These are phyloP conservation scores for Phenoliferia sp. DNA, from an alignment of 1,284 basidiomycete species.

Conservation along the genomic window DNA sequence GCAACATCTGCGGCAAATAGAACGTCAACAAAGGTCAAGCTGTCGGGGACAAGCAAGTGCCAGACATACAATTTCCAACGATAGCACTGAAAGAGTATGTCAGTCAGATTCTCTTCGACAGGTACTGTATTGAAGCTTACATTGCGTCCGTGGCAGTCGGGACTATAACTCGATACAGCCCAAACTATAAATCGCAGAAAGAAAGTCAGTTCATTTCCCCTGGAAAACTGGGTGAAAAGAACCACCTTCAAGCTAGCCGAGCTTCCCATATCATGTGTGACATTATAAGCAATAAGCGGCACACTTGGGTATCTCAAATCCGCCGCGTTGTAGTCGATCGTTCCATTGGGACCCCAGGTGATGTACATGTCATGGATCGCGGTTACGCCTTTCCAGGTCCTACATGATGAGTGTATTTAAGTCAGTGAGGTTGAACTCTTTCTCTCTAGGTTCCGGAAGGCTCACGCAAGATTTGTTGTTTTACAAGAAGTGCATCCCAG, in stretches of 20 bases:
- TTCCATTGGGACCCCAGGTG: slow-evolving; percentile 18
- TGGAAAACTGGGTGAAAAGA: no score
- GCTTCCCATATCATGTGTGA: slow-evolving; percentile 25
- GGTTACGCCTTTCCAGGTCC: neutral
- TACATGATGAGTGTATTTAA: neutral
- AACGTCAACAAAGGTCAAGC: no score
- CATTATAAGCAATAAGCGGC: slow-evolving; percentile 9
- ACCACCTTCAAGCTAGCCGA: slow-evolving; percentile 17
- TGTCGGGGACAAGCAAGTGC: neutral
- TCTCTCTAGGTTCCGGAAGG: neutral
- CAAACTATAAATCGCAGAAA: no score
- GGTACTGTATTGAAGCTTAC: no score
- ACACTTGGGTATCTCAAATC: neutral
- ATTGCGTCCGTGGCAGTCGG: no score
- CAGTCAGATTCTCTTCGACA: no score
- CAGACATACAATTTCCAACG: neutral
- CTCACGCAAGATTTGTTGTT: neutral
- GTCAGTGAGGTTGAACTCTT: neutral
- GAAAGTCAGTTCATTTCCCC: no score
- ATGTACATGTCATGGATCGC: slow-evolving; percentile 10
- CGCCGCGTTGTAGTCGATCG: slow-evolving; percentile 16
- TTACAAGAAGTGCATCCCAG: neutral
- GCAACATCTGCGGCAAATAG: neutral
- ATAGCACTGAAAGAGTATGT: no score
- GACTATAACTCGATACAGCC: no score